Percentiles rank a stretch among this genome's conserved stretches.
These are phyloP conservation scores for Erodium moschatum DNA, from an alignment of 441 rosid species.

Conservation along the genomic window DNA sequence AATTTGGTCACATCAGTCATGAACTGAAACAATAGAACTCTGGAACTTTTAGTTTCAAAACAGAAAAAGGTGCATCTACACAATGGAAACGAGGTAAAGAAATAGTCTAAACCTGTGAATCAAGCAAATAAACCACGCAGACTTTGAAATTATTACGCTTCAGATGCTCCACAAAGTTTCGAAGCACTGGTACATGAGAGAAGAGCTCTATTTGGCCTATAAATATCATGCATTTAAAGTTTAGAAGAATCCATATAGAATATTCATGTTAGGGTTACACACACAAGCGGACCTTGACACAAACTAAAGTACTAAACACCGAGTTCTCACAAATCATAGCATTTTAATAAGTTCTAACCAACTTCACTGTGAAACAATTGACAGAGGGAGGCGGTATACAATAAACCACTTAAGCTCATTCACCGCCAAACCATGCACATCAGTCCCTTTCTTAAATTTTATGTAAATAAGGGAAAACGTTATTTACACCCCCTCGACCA, in stretches of 20 bases:
- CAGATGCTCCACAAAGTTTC: slow-evolving; percentile 79
- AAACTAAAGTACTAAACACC: neutral
- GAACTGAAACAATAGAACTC: slow-evolving; percentile 42
- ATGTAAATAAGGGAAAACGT: neutral
- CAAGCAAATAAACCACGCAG: slow-evolving; percentile 72
- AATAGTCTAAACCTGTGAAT: slow-evolving; percentile 67
- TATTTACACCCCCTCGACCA: too few relatives aligned
- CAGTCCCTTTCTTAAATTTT: neutral
- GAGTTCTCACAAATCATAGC: neutral
- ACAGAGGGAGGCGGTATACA: neutral
- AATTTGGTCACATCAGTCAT: slow-evolving; percentile 81
- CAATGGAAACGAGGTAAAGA: slow-evolving; percentile 7
- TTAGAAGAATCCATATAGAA: neutral
- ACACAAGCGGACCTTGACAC: neutral
- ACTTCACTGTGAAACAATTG: neutral
- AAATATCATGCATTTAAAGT: slow-evolving; percentile 4
- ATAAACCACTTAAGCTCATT: neutral
- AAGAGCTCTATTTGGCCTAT: slow-evolving; percentile 88
- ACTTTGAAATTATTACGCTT: slow-evolving; percentile 64
- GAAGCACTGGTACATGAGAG: slow-evolving; percentile 82
- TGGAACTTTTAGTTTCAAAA: slow-evolving; percentile 4
- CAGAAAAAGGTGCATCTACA: slow-evolving; percentile 3
- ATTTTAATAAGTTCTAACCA: neutral
- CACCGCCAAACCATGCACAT: neutral
- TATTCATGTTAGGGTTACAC: neutral